These are phyloP conservation scores for Cladophialophora psammophila DNA, from an alignment of 2,329 filamentous ascomycete genomes.

Conservation along the genomic window DNA sequence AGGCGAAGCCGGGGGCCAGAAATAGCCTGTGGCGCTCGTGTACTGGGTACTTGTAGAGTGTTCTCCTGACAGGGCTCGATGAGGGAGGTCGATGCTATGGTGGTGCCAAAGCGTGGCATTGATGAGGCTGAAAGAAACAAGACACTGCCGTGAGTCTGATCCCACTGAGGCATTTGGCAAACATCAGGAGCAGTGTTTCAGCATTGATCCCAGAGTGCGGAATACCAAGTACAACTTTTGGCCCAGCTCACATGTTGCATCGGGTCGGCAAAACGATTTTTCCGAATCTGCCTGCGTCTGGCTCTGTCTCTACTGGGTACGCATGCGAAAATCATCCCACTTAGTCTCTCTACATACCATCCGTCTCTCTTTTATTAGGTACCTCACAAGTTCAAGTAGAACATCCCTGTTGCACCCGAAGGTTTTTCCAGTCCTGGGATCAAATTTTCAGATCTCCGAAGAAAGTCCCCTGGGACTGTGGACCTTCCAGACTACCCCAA, in stretches of 20 bases:
- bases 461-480: conserved; percentile 8
- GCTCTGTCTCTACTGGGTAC: no score
- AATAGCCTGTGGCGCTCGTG: not conserved
- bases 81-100: not conserved
- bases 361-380: not conserved
- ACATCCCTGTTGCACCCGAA: not conserved
- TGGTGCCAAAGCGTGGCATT: conserved; percentile 8
- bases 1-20: not conserved
- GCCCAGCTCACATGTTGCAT: conserved; percentile 1
- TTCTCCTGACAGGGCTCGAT: not conserved
- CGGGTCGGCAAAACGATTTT: conserved; percentile 9
- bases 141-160: not conserved
- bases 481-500: not conserved
- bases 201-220: no score
- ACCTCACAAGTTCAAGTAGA: no score
- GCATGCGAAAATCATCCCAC: conserved; percentile 1
- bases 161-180: not conserved
- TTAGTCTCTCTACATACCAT: not conserved
- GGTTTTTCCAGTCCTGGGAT: not conserved
- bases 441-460: conserved; percentile 6
- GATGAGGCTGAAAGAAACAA: conserved; percentile 18
- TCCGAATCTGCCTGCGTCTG: not conserved
- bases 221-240: not conserved
- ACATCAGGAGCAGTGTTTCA: not conserved
- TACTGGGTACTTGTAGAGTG: not conserved